Base-by-base conservation (phyloP, 2,329 filamentous ascomycete species). In the Fusarium transvaalense region DNA sequence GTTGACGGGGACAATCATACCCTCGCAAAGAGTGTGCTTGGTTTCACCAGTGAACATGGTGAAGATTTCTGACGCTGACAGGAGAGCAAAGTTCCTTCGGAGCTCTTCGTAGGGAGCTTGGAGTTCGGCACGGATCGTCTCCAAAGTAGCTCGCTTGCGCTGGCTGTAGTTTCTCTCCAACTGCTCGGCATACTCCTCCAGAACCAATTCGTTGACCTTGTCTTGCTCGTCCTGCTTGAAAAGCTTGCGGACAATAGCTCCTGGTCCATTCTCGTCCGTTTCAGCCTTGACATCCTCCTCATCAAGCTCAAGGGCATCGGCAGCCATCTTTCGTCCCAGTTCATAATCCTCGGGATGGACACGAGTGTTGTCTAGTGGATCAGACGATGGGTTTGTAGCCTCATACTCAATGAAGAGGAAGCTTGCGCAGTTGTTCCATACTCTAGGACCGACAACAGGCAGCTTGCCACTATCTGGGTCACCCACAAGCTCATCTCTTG, bases 271-370 rank as follows among this genome's bases (percentile, higher is more conserved):
- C 75, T 97, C 93, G 69, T 97, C 93, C 7, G 91, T 92, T 81
- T 98, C 94, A 2, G 92, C 93, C 80, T 97, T 97, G 77, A 99
- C 93, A 75, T 99, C 96, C 82, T 99, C 96, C 80, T 99, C 96
- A 73, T 99, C 96, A 71, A 99, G 86, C 77, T 97, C 95, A 47
- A 99, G 84, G 17, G 96, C 96, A 83, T 99, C 96, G 5, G 96
- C 96, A 21, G 96, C 96, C 91, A 99, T 98, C 82, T 99, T 99
- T 72, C 95, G 92, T 48, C 94, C 96, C 65, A 99, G 90, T 72
- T 99, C 96, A 79, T 99, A 99, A 77, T 99, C 96, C 82, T 99
- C 96, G 2, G 96, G 96, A 76, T 99, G 96, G 19, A 99, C 94
- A 82, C 96, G 92, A 46, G 96, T 99, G 77, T 96, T 97, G 80